Conservation (phyloP, 129 eudicot genomes). For the Escallonia rubra region DNA sequence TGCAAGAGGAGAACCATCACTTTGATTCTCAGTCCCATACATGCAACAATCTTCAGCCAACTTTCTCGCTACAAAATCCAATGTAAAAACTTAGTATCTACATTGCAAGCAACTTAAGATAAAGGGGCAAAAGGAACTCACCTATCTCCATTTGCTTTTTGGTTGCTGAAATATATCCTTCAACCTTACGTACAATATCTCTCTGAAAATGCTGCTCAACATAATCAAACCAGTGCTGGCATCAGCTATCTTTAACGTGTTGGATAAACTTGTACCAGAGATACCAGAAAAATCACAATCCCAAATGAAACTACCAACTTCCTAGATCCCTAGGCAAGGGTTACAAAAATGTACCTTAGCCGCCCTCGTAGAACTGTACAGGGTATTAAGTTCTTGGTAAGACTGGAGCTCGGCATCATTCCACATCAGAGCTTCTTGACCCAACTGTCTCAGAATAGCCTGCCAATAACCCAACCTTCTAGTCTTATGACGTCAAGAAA, state of each 20-base stretch:
- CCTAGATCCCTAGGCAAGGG: not conserved
- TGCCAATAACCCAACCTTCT: slow-evolving; percentile 12
- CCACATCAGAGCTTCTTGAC: slow-evolving; percentile 52
- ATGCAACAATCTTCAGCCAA: slow-evolving; percentile 84
- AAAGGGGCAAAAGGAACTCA: slow-evolving; percentile 18
- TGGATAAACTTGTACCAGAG: too few species aligned
- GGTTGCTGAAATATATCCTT: slow-evolving; percentile 60
- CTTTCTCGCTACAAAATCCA: slow-evolving; percentile 50
- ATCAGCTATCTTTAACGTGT: too few species aligned
- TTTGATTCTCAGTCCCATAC: slow-evolving; percentile 61
- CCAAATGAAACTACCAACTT: not conserved
- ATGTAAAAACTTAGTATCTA: slow-evolving; percentile 13
- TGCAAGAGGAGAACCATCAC: slow-evolving; percentile 52
- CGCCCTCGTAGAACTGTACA: slow-evolving; percentile 77
- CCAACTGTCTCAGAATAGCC: slow-evolving; percentile 76
- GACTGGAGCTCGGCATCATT: slow-evolving; percentile 54
- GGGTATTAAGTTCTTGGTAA: slow-evolving; percentile 60
- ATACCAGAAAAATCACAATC: too few species aligned
- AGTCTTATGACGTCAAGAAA: not conserved
- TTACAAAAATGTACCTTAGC: slow-evolving; percentile 56
- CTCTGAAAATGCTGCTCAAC: slow-evolving; percentile 82
- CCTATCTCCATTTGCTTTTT: slow-evolving; percentile 84
- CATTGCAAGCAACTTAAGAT: slow-evolving; percentile 2
- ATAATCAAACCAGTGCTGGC: not conserved
- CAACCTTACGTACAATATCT: slow-evolving; percentile 82